A percentile compares a stretch with the other conserved stretches of the same genome.
phyloP scores from a whole-genome alignment of 768 basidiomycete species.

The Naganishia vaughanmartiniae region DNA sequence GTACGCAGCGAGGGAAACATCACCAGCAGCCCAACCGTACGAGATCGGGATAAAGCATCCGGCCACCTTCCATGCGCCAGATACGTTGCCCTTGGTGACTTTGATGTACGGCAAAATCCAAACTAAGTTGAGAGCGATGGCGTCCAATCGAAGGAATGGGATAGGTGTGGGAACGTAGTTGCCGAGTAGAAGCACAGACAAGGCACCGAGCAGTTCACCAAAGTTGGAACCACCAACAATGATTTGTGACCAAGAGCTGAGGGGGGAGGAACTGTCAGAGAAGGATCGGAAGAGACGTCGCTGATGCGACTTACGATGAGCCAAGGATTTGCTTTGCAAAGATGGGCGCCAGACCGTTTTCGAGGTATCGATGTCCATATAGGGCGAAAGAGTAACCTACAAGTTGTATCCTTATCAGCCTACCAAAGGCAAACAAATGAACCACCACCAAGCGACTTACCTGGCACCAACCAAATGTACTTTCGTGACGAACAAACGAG shows the following conservation, averaged over 20 bases:
- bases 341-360: constrained; percentile 39
- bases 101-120: constrained; percentile 42
- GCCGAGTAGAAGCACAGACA: background rate
- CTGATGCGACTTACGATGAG: background rate
- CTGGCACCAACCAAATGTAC: constrained; percentile 33
- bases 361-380: constrained; percentile 42
- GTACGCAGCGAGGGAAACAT: constrained; percentile 49
- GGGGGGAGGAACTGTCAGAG: background rate
- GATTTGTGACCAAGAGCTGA: constrained; percentile 42
- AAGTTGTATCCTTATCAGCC: background rate
- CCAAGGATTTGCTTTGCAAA: constrained; percentile 42
- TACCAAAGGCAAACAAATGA: background rate
- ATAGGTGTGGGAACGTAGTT: constrained; percentile 37
- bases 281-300: background rate
- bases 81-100: constrained; percentile 30
- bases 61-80: constrained; percentile 41
- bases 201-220: constrained; percentile 32
- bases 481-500: constrained; percentile 29
- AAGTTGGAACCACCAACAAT: constrained; percentile 47
- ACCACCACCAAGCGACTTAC: background rate
- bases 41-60: constrained; percentile 41
- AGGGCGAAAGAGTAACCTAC: constrained; percentile 35
- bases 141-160: constrained; percentile 38
- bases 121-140: constrained; percentile 42
- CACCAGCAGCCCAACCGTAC: constrained; percentile 47